phyloP scores from a whole-genome alignment of 345 rosid species.

The Ceriops zippeliana region DNA sequence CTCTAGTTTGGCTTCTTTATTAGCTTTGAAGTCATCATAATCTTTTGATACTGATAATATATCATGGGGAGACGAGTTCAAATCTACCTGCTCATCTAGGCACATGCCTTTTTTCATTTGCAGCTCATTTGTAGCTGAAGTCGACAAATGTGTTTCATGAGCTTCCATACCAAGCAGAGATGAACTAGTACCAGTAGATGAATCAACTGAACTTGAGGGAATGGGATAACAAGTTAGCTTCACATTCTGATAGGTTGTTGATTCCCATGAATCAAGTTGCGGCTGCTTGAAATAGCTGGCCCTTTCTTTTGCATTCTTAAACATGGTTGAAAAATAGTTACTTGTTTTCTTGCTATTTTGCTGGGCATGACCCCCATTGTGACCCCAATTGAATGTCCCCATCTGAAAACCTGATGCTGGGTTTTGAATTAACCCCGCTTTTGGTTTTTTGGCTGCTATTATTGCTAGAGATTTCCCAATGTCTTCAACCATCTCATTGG shows the following conservation, averaged over 20 bases:
- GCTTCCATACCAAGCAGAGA: slow-evolving; percentile 37
- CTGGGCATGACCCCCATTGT: slow-evolving; percentile 30
- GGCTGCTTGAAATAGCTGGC: slow-evolving; percentile 75
- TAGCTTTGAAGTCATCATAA: slow-evolving; percentile 66
- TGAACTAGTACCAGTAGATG: slow-evolving; percentile 40
- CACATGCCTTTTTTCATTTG: slow-evolving; percentile 5
- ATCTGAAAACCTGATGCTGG: slow-evolving; percentile 31
- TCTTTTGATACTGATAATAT: slow-evolving; percentile 29
- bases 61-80: neutral
- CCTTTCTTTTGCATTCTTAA: slow-evolving; percentile 68
- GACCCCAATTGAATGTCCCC: slow-evolving; percentile 45
- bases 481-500: slow-evolving; percentile 82
- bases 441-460: slow-evolving; percentile 62
- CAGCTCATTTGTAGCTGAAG: slow-evolving; percentile 39
- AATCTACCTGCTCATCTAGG: slow-evolving; percentile 23
- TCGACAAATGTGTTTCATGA: slow-evolving; percentile 51
- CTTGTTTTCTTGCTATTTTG: slow-evolving; percentile 35
- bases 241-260: slow-evolving; percentile 18
- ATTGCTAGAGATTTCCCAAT: slow-evolving; percentile 53
- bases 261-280: slow-evolving; percentile 52
- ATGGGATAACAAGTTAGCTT: slow-evolving; percentile 23
- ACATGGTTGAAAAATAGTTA: slow-evolving; percentile 54
- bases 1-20: slow-evolving; percentile 71
- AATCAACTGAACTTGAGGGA: slow-evolving; percentile 25
- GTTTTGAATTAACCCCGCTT: slow-evolving; percentile 50